These are phyloP conservation scores for Debaryomyces sp. DNA, from an alignment of 1,139 yeast species.

Conservation along the genomic window DNA sequence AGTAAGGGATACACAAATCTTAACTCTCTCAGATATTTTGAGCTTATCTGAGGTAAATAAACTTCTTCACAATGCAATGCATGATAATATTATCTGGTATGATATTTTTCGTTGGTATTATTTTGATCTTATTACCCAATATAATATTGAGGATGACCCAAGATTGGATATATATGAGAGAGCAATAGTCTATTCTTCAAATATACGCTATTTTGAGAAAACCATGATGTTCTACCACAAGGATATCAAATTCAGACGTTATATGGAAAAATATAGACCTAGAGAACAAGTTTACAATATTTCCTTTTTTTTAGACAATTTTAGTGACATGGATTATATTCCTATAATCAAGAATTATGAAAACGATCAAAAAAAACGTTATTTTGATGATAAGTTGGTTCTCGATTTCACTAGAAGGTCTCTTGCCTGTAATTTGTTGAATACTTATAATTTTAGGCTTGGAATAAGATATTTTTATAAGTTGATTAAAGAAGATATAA, in stretches of 20 bases:
- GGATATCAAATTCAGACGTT: slow-evolving; percentile 9
- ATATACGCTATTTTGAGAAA: slow-evolving; percentile 2
- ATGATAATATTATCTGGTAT: slow-evolving; percentile 23
- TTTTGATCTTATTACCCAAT: slow-evolving; percentile 14
- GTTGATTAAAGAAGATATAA: slow-evolving; percentile 2
- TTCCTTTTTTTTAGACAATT: slow-evolving; percentile 13
- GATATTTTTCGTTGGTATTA: slow-evolving; percentile 16
- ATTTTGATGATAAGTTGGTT: not conserved
- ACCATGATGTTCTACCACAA: slow-evolving; percentile 15
- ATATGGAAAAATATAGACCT: slow-evolving; percentile 12
- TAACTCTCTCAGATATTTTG: slow-evolving; percentile 22
- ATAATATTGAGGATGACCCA: slow-evolving; percentile 12
- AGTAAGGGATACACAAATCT: not conserved
- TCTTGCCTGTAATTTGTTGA: slow-evolving; percentile 14
- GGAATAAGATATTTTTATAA: slow-evolving; percentile 15
- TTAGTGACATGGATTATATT: slow-evolving; percentile 20
- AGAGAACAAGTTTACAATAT: slow-evolving; percentile 10
- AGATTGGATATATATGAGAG: slow-evolving; percentile 1
- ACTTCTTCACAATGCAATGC: slow-evolving; percentile 13
- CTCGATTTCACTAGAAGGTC: slow-evolving; percentile 6
- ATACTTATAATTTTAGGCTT: slow-evolving; percentile 18
- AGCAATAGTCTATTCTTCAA: slow-evolving; percentile 4
- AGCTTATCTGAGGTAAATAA: slow-evolving; percentile 16
- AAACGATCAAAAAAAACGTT: not conserved
- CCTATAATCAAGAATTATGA: slow-evolving; percentile 17